phyloP scores from a whole-genome alignment of 495 filamentous ascomycete genomes.

The Penicillium flavigenum region DNA sequence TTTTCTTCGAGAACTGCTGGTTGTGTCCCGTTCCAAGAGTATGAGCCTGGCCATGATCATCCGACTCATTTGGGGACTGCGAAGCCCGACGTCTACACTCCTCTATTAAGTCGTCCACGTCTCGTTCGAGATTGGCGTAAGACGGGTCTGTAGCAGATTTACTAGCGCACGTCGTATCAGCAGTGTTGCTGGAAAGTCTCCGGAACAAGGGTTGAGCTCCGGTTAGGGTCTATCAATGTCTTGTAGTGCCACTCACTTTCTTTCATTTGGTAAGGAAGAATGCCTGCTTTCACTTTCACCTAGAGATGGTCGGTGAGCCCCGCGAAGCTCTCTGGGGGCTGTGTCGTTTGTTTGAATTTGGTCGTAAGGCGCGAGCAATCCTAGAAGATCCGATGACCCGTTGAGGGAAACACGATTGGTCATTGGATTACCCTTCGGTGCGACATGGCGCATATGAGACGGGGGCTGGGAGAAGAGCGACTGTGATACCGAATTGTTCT shows the following conservation, averaged over 20 bases:
- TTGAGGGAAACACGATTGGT: not conserved
- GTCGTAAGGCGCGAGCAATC: not conserved
- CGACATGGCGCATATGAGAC: not conserved
- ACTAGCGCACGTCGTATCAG: not conserved
- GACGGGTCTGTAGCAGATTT: not conserved
- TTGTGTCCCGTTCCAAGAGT: not conserved
- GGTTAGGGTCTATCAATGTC: too few species aligned
- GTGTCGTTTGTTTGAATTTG: not conserved
- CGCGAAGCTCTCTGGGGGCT: not conserved
- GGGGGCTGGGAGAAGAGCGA: slow-evolving; percentile 20
- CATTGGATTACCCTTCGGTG: not conserved
- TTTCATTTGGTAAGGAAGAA: not conserved
- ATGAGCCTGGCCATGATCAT: not conserved
- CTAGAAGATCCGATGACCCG: slow-evolving; percentile 2
- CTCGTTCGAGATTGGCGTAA: not conserved
- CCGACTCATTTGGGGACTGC: not conserved
- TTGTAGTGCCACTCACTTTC: not conserved
- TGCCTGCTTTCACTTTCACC: not conserved
- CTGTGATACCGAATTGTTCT: slow-evolving; percentile 9
- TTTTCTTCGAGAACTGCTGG: slow-evolving; percentile 12
- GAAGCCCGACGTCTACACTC: not conserved
- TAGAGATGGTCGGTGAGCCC: not conserved
- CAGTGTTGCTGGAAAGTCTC: not conserved
- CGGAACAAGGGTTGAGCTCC: not conserved
- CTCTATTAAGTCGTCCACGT: not conserved